Percentiles rank a stretch among this genome's conserved stretches.
phyloP scores from a whole-genome alignment of 768 basidiomycete genomes.

The Chlorophyllum brunneum region DNA sequence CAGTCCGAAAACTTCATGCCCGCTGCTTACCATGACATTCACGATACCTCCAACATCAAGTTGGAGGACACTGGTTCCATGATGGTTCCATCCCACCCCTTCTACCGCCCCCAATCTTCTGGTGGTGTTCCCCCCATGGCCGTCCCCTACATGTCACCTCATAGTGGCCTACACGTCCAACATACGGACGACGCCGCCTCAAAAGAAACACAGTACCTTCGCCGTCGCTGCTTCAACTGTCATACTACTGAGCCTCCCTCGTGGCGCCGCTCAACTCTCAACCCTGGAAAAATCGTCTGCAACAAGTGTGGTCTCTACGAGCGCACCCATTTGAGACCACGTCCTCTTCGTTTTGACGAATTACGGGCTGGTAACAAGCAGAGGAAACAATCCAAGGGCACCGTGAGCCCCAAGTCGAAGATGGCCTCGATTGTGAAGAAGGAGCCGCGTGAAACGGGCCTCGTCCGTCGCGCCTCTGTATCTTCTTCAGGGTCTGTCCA shows the following conservation, averaged over 20 bases:
- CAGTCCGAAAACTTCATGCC: constrained; percentile 37
- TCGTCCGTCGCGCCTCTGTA: constrained; percentile 58
- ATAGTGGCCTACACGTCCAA: constrained; percentile 65
- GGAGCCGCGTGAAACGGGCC: constrained; percentile 51
- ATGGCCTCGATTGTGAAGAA: constrained; percentile 51
- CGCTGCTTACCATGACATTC: constrained; percentile 44
- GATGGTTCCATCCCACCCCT: constrained; percentile 61
- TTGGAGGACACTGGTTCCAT: constrained; percentile 59
- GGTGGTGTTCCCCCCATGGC: constrained; percentile 17
- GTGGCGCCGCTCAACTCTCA: constrained; percentile 85
- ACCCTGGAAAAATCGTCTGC: constrained; percentile 90
- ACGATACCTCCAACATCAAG: constrained; percentile 51
- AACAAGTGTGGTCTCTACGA: constrained; percentile 93
- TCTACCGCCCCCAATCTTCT: constrained; percentile 38
- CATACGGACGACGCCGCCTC: constrained; percentile 89
- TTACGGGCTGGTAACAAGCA: constrained; percentile 84
- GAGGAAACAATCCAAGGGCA: constrained; percentile 48
- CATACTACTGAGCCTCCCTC: constrained; percentile 88
- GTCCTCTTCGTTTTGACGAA: constrained; percentile 85
- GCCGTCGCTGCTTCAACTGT: constrained; percentile 86
- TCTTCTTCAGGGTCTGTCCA: constrained; percentile 56
- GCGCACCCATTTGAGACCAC: constrained; percentile 79
- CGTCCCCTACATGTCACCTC: constrained; percentile 37
- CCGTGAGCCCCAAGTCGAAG: constrained; percentile 34
- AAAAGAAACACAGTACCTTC: constrained; percentile 89